Evolutionary conservation across 2,329 filamentous ascomycete species (phyloP).

Genomic region (Beauveria scarabaeidicola): DNA sequence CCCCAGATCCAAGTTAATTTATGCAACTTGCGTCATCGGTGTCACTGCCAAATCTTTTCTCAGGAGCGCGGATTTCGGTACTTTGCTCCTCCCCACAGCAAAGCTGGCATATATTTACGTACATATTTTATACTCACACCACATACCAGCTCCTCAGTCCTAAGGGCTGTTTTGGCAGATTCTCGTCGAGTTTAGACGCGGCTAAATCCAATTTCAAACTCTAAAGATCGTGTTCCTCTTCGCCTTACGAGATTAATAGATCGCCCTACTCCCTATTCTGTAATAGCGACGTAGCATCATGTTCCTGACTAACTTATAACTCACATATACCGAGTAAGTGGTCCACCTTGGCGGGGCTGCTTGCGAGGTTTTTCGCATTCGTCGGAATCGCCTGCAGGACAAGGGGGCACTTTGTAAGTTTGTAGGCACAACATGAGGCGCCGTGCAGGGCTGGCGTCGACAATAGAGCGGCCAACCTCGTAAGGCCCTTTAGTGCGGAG

Average conservation of each 20-base stretch:
- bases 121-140: too few relatives aligned
- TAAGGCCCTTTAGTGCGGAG: not conserved
- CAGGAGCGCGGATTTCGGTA: too few relatives aligned
- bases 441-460: not conserved
- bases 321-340: not conserved
- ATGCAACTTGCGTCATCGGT: too few relatives aligned
- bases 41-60: too few relatives aligned
- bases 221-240: not conserved
- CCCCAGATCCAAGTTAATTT: too few relatives aligned
- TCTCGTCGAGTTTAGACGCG: too few relatives aligned
- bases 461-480: not conserved
- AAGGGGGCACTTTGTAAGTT: not conserved
- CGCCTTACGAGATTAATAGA: not conserved
- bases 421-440: not conserved
- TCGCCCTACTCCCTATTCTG: not conserved
- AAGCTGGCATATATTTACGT: too few relatives aligned
- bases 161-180: too few relatives aligned
- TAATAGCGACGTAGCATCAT: not conserved
- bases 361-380: conserved; percentile 5
- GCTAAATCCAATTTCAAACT: too few relatives aligned
- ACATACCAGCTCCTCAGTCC: too few relatives aligned
- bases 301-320: not conserved
- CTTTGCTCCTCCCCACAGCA: too few relatives aligned
- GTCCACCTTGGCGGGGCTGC: not conserved
- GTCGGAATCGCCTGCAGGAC: not conserved